Base-by-base conservation (phyloP, 2,329 filamentous ascomycete species). In the Orbilia blumenaviensis region DNA sequence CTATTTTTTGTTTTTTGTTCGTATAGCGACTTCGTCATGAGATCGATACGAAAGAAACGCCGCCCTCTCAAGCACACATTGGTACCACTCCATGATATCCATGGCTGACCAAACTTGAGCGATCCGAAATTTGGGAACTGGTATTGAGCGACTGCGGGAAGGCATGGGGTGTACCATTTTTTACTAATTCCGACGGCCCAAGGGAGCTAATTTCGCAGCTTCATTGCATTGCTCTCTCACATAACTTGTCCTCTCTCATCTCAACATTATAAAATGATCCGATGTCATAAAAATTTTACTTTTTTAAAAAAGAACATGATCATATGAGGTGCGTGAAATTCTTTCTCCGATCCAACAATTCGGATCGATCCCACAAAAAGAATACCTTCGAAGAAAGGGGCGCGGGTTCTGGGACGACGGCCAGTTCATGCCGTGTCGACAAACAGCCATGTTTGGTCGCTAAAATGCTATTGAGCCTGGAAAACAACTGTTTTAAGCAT, bases 401-500 rank as follows among this genome's bases (percentile, higher is more conserved):
- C 34, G 2, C 9, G 18, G 16, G 27, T 7, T 34, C n/a, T 56
- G 48, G 48, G 48, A 34, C 46, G 46, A 32, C 48, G 38, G 32
- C 52, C 29, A 50, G 34, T 63, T 63, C 66, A 32, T 62, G 66
- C 66, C 66, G 66, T 71, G 66, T 71, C 66, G 48, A 61, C 66
- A 61, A 44, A 44, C 27, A 68, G 16, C 64, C 52, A 68, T 36
- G 42, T 42, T 56, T 58, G 56, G 23, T 66, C 29, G 44, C 36
- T 32, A 44, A 32, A 29, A 42, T 21, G 29, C 16, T 38, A 67
- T 29, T 12, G 21, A 42, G 21, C 63, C 50, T 68, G 21, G 52
- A 34, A 9, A 50, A 42, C 64, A n/a, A 29, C 38, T 23, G 48
- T 66, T 61, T 27, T 50, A 48, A 56, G 52, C 52, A 56, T 56